phyloP scores from a whole-genome alignment of 1,284 basidiomycete species.

The Irpex sp. region DNA sequence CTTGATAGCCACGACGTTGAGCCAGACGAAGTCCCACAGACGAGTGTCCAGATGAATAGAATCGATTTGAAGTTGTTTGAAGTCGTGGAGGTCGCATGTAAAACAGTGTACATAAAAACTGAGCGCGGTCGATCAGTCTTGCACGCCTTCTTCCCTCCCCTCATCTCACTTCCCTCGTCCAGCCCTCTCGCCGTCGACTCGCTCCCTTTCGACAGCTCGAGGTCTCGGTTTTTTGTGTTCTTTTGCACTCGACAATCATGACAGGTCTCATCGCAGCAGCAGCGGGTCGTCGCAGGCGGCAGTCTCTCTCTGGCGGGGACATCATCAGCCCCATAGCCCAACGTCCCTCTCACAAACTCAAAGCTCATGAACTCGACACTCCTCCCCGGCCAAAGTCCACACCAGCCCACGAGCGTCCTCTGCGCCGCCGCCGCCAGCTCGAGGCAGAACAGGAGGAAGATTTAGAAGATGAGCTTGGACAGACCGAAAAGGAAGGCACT shows the following conservation, averaged over 20 bases:
- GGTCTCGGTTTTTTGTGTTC: conserved; percentile 3
- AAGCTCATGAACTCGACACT: conserved; percentile 17
- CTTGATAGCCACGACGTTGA: too few species aligned
- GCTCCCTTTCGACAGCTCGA: neutral
- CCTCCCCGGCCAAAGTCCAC: conserved; percentile 35
- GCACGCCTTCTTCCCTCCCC: too few species aligned
- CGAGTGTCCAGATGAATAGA: too few species aligned
- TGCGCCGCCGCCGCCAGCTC: conserved; percentile 23
- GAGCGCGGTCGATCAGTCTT: too few species aligned
- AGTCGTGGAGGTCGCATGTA: too few species aligned
- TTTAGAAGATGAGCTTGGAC: conserved; percentile 8
- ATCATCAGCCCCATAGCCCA: conserved; percentile 25
- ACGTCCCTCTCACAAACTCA: conserved; percentile 15
- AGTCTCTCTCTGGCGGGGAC: conserved; percentile 30
- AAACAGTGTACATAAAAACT: too few species aligned
- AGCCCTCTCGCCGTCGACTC: neutral
- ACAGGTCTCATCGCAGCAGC: neutral
- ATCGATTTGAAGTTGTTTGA: too few species aligned
- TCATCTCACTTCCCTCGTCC: too few species aligned
- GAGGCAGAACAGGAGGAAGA: too few species aligned
- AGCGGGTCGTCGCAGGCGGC: conserved; percentile 29
- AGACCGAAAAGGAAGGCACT: conserved; percentile 18
- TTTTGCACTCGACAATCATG: neutral
- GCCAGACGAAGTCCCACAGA: too few species aligned
- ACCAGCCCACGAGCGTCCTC: conserved; percentile 27